Evolutionary conservation across 2,329 filamentous ascomycete genomes (phyloP), one percentile per base, ranked within the genome.

Genomic region (Trichoderma cornu-damae): DNA sequence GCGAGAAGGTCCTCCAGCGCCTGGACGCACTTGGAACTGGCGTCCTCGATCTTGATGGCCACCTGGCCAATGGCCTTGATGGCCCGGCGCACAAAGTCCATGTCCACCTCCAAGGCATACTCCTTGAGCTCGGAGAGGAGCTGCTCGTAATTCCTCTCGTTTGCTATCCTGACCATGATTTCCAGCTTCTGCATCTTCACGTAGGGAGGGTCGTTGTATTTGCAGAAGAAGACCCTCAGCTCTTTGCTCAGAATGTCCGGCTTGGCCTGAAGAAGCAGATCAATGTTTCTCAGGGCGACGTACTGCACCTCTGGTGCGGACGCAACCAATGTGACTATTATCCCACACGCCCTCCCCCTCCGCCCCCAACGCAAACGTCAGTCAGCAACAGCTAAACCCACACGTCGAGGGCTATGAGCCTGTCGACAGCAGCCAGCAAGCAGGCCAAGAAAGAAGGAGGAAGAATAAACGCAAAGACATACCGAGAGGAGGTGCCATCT

Each of bases 81-180:
- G 6, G 94, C 90, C 66, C 94, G 85, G 65, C 91, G 86, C 56
- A 96, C 93, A 70, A 97, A 97, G 72, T 99, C 94, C 92, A 99
- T 97, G 67, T 99, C 94, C 32, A 99, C 93, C 77, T 99, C 94
- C 65, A 97, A 79, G 6, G 94, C 94, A 67, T 99, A 99, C 72
- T 99, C 94, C 73, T 96, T 97, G 68, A 99, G 72, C 72, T 99
- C 94, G 9, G 92, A 89, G 14, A 99, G 78, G 24, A 99, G 79
- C 69, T 97, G 94, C 68, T 99, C 94, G 60, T 93, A 93, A 69
- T 97, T 99, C 69, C 87, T 88, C 65, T 96, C 92, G 74, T 96
- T 97, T 60, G 93, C 90, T 85, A 99, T 97, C 72, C 94, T 87
- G 47, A 99, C 93, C 94, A 99, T 97, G 62, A 97, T 97, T 70